Percentiles rank a stretch among this genome's conserved stretches.
Conservation (phyloP, 176 grass and related monocot genomes). For the Bothriochloa decipiens region DNA sequence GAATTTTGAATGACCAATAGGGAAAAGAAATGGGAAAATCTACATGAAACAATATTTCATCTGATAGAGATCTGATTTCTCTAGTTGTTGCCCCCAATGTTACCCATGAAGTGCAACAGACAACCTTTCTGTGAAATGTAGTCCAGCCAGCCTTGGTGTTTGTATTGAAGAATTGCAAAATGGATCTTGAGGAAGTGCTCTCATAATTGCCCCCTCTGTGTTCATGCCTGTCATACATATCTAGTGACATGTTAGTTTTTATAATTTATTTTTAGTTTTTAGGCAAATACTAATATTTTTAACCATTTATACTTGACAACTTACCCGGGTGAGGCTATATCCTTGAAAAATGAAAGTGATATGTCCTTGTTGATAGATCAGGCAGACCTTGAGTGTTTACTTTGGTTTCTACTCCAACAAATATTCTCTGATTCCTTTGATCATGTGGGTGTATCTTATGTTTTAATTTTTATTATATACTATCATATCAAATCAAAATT, state of each 20-base stretch:
- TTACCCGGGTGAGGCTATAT: constrained; percentile 20
- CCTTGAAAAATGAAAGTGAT: constrained; percentile 4
- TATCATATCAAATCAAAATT: constrained; percentile 12
- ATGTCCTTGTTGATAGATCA: constrained; percentile 31
- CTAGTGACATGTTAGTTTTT: constrained; percentile 7
- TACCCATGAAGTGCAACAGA: not conserved
- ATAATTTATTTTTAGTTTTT: constrained; percentile 35
- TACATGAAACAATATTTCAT: constrained; percentile 1
- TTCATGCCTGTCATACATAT: not conserved
- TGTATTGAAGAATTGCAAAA: not conserved
- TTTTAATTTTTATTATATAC: constrained; percentile 20
- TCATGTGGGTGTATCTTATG: not conserved
- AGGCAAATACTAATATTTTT: constrained; percentile 24
- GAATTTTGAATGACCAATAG: not conserved
- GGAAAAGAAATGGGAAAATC: constrained; percentile 3
- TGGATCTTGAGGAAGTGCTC: constrained; percentile 10
- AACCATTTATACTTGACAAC: constrained; percentile 16
- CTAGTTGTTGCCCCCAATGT: constrained; percentile 18
- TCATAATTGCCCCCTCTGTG: constrained; percentile 1
- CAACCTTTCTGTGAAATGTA: constrained; percentile 15
- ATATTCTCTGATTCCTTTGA: constrained; percentile 14
- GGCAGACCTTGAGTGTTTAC: not conserved
- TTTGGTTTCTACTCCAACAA: constrained; percentile 3
- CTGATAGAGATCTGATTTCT: constrained; percentile 9
- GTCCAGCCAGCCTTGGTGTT: not conserved